Evolutionary conservation across 208 protist genomes (phyloP), one percentile per base, ranked within the genome.

Genomic region (Porcisia deanei): DNA sequence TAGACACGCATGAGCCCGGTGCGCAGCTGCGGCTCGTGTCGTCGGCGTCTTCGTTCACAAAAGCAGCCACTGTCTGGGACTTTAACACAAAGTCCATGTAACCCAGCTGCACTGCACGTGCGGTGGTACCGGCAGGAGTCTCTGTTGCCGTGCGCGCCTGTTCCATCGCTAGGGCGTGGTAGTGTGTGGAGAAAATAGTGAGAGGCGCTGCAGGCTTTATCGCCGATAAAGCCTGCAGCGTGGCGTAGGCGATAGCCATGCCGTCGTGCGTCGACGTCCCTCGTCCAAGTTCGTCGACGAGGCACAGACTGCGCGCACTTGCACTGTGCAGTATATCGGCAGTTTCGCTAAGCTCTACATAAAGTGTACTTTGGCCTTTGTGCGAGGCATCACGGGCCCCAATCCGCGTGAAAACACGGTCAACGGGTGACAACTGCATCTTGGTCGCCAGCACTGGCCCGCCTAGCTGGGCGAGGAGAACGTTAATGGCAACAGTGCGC

Each of bases 221-320:
- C 63, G 60, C 70, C 61, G 53, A 69, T 37, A 99, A 73, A 10
- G 98, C 79, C 25, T 89, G 69, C 18, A 99, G 84, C n/a, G 98
- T 96, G 22, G 98, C 96, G 77, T 98, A 91, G 0, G 99, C 99
- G 76, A 99, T 99, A 30, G 98, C 95, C 73, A 93, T 95, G 52
- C 99, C 99, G 85, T 99, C 99, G 77, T 99, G 98, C 63, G 99
- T 99, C 45, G 91, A 97, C 1, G 98, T 99, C 65, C 98, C 98
- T n/a, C 99, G 67, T 34, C 99, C 98, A 3, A 99, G 91, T 86
- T 99, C 99, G 81, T 99, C 99, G 12, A 99, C 78, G 57, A 99
- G 97, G 73, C 99, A 99, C 39, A 99, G 87, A 53, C 96, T 99
- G 55, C 90, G 81, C 6, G 60, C 65, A 7, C 92, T 99, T 9